phyloP scores from a whole-genome alignment of 805 yeast species.

The Zygosaccharomyces bisporus region DNA sequence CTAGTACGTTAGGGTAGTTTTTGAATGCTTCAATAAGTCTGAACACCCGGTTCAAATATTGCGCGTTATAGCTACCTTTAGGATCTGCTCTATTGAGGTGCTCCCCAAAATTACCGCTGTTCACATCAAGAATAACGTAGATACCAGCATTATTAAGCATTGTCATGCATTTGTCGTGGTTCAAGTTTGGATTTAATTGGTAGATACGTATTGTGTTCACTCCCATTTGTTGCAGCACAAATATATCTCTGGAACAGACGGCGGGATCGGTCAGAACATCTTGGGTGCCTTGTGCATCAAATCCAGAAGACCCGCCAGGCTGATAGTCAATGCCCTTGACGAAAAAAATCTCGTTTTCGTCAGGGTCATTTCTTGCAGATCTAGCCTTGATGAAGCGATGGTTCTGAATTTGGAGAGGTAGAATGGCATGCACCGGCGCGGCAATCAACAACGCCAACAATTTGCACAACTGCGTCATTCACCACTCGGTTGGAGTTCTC shows the following conservation, averaged over 20 bases:
- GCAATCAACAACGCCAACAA: background rate
- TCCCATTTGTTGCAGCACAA: constrained; percentile 72
- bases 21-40: constrained; percentile 83
- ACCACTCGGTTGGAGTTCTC: too few species aligned
- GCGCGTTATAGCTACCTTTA: constrained; percentile 60
- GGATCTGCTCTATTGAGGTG: constrained; percentile 73
- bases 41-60: constrained; percentile 73
- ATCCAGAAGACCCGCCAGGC: constrained; percentile 83
- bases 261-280: constrained; percentile 73
- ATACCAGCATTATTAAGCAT: constrained; percentile 86
- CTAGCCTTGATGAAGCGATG: constrained; percentile 58
- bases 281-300: constrained; percentile 29
- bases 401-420: constrained; percentile 55
- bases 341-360: constrained; percentile 57
- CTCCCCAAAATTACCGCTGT: constrained; percentile 64
- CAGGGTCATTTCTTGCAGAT: constrained; percentile 34
- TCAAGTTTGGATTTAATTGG: constrained; percentile 73
- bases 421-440: constrained; percentile 40
- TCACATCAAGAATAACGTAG: constrained; percentile 81
- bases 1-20: constrained; percentile 76
- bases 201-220: constrained; percentile 83
- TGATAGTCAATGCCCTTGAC: constrained; percentile 88
- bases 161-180: constrained; percentile 93
- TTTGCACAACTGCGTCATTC: background rate
- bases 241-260: constrained; percentile 76